Conservation (phyloP, 192 early-diverging fungal genomes). For the Kappamyces sp. region DNA sequence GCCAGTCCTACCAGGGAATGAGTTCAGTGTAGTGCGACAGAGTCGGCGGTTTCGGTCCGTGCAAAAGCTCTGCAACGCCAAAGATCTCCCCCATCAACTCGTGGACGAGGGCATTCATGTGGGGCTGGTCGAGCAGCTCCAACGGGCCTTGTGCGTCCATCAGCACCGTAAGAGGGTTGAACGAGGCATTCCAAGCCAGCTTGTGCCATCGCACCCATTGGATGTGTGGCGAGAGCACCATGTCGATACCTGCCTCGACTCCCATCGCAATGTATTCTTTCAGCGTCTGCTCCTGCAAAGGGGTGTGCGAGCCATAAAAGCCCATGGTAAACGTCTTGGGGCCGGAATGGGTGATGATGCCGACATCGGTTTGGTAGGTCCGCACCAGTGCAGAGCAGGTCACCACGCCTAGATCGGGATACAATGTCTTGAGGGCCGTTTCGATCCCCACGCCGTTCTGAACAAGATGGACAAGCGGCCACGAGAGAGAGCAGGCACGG, state of each 20-base stretch:
- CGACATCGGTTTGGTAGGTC: constrained; percentile 19
- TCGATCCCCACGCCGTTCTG: constrained; percentile 34
- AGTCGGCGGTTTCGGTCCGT: too few relatives aligned
- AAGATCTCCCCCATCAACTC: constrained; percentile 27
- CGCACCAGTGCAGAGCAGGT: constrained; percentile 19
- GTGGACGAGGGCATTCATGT: constrained; percentile 5
- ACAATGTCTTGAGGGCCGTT: constrained; percentile 4
- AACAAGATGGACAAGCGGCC: constrained; percentile 19
- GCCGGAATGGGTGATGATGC: constrained; percentile 16
- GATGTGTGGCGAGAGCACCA: constrained; percentile 4
- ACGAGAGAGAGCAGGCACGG: too few relatives aligned
- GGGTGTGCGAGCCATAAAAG: neutral
- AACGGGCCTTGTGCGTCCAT: constrained; percentile 16
- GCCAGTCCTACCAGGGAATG: constrained; percentile 8
- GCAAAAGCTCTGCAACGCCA: constrained; percentile 1
- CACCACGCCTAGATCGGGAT: constrained; percentile 14
- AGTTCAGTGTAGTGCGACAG: neutral
- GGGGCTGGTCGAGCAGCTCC: constrained; percentile 19
- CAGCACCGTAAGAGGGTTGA: constrained; percentile 29
- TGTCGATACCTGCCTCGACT: neutral
- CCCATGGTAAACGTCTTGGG: neutral
- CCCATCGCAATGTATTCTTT: neutral
- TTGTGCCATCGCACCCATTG: constrained; percentile 31
- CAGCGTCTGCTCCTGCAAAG: neutral
- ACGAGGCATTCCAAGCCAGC: constrained; percentile 27